Percentiles rank a stretch among this genome's conserved stretches.
Conservation (phyloP, 768 basidiomycete species). For the Mycena metata region DNA sequence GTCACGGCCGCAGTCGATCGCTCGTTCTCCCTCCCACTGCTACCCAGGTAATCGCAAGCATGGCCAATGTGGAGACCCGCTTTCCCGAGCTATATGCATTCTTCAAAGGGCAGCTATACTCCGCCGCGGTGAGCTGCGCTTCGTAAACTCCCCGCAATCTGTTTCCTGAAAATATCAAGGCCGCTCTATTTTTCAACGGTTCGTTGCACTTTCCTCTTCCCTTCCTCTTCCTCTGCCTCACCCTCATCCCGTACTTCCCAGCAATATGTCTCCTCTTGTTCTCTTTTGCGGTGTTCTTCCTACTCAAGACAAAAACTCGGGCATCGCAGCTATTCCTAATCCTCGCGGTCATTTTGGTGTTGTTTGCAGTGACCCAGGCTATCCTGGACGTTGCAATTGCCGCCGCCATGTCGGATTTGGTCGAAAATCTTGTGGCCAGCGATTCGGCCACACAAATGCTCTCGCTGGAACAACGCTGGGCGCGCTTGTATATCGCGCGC, state of each 20-base stretch:
- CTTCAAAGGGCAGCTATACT: no score
- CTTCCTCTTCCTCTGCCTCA: no score
- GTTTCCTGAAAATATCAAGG: background rate
- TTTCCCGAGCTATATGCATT: no score
- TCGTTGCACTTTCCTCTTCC: background rate
- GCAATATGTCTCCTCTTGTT: slow-evolving; percentile 24
- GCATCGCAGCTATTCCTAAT: slow-evolving; percentile 2
- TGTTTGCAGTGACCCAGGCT: slow-evolving; percentile 6
- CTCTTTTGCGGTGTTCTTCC: slow-evolving; percentile 3
- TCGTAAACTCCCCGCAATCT: no score
- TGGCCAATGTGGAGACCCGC: no score
- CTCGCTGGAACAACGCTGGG: background rate
- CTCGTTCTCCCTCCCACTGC: no score
- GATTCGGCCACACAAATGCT: background rate
- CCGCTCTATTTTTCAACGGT: background rate
- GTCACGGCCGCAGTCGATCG: no score
- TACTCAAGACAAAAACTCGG: slow-evolving; percentile 3
- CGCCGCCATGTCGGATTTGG: background rate
- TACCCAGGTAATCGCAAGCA: no score
- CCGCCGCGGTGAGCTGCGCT: no score
- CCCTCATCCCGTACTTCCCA: background rate
- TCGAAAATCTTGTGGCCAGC: background rate
- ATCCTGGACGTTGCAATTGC: background rate
- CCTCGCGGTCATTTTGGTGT: background rate
- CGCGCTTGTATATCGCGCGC: background rate